Base-by-base conservation (phyloP, 2,329 filamentous ascomycete species). In the Sarocladium brachiariae region DNA sequence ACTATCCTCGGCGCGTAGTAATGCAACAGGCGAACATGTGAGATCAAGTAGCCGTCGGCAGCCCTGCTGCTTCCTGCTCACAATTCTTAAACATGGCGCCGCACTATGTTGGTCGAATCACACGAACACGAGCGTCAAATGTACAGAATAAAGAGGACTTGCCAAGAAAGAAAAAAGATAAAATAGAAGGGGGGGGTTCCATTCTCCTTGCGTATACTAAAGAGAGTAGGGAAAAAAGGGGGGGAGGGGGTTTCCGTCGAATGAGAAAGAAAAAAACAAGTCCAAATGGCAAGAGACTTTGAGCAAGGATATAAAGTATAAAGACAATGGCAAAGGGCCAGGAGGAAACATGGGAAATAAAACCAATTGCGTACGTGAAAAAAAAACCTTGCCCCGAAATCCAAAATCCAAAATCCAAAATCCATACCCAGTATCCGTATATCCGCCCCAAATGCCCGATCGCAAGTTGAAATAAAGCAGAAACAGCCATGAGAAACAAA, bases 361-460 rank as follows among this genome's bases (percentile, higher is more conserved):
- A n/a, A n/a, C n/a, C 24, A 33, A 33, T 19, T 43, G 39, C 39
- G 27, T 43, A n/a, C 16, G 16, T 23, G 39, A 27, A 43, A n/a
- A 33, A 47, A 33, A 30, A 30, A 47, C 24, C 43, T 16, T 33
- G 27, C 25, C 50, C n/a, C 50, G 49, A 52, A 25, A 49, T 33
- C 50, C 45, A 33, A 25, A 39, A 49, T 49, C 43, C 50, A 52
- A 52, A 25, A 49, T 33, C 50, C 45, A 33, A 25, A 39, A 49
- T 49, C 43, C 43, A 47, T 31, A 31, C 27, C 43, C 39, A 43
- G 23, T 25, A 25, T 4, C 43, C 43, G 27, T 47, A 47, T 47
- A 47, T 33, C 43, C 43, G 43, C 43, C 43, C 39, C 6, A 21
- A 31, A 47, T 47, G 43, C 43, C 43, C 43, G 11, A 33, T 16